Percentiles rank a stretch among this genome's conserved stretches.
Conservation (phyloP, 371 early-diverging fungal species). For the Mortierella sp. region DNA sequence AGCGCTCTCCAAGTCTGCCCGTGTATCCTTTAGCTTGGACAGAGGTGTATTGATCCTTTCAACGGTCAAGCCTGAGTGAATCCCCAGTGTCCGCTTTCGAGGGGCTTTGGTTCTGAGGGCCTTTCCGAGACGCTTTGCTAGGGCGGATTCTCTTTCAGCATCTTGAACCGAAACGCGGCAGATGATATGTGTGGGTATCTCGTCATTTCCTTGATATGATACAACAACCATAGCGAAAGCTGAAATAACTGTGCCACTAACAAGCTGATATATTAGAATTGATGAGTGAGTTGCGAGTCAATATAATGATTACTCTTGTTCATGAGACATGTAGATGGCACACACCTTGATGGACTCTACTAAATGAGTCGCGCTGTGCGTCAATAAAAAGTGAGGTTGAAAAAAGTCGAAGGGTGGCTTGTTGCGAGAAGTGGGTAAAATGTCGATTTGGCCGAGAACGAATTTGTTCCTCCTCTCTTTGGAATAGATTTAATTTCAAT, state of each 20-base stretch:
- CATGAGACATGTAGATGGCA: background rate
- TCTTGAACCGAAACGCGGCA: conserved; percentile 54
- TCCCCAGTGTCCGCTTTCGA: conserved; percentile 19
- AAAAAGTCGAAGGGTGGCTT: conserved; percentile 7
- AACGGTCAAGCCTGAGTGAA: conserved; percentile 30
- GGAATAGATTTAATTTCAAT: conserved; percentile 37
- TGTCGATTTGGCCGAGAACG: background rate
- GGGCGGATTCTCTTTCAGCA: conserved; percentile 56
- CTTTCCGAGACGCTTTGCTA: conserved; percentile 48
- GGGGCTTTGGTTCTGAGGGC: background rate
- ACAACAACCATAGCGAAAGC: conserved; percentile 28
- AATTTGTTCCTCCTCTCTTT: conserved; percentile 44
- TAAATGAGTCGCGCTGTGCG: background rate
- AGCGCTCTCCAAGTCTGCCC: conserved; percentile 15
- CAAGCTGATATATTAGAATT: background rate
- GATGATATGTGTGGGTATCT: conserved; percentile 66
- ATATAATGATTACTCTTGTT: background rate
- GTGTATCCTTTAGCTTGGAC: conserved; percentile 3
- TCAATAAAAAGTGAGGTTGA: background rate
- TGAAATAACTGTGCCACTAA: background rate
- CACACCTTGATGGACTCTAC: background rate
- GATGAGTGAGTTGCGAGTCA: background rate
- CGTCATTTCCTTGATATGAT: conserved; percentile 59
- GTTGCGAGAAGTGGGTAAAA: background rate
- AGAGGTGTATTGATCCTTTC: conserved; percentile 13